Evolutionary conservation across 2,329 filamentous ascomycete genomes (phyloP), one percentile per base, ranked within the genome.

Genomic region (Nemania serpens): DNA sequence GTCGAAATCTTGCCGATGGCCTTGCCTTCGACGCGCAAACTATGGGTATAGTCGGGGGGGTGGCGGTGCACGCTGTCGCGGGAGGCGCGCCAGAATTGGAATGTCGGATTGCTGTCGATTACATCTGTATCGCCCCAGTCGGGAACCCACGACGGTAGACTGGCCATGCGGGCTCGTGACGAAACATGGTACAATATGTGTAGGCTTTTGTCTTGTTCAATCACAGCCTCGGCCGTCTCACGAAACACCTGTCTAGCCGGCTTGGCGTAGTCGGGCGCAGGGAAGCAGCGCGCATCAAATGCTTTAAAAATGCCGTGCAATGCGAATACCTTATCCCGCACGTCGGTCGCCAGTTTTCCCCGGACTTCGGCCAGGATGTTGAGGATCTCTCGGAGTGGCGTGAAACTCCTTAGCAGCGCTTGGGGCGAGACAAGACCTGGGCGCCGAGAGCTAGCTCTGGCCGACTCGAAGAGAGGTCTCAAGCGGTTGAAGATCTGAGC

Each of bases 401-500:
- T 47, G 45, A 47, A 47, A n/a, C 45, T 33, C 20, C 25, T 47
- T 15, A 47, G 45, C 13, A 47, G 15, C 45, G 13, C 13, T 33
- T 47, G 45, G 22, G 45, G 45, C 4, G 45, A 47, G 45, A 47
- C 45, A n/a, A 29, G 9, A 33, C 22, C 45, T 20, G 45, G 45
- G 45, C 22, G 45, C 45, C 22, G 45, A 47, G 45, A 47, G 22
- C 45, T 47, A 11, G 20, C 45, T 47, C 45, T 47, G 22, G 45
- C 45, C 13, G 22, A 47, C 22, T 47, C 45, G n/a, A 47, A 47
- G 45, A 47, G 45, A 22, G 45, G 45, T 15, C 45, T 29, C 25
- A 47, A 33, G 22, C 45, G 45, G 45, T 47, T 47, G 29, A 47
- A 47, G 45, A 47, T 47, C 22, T 47, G 45, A 17, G 45, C 45